Percentiles rank a stretch among this genome's conserved stretches.
phyloP scores from a whole-genome alignment of 768 basidiomycete species.

The Auricularia auricula-judae region DNA sequence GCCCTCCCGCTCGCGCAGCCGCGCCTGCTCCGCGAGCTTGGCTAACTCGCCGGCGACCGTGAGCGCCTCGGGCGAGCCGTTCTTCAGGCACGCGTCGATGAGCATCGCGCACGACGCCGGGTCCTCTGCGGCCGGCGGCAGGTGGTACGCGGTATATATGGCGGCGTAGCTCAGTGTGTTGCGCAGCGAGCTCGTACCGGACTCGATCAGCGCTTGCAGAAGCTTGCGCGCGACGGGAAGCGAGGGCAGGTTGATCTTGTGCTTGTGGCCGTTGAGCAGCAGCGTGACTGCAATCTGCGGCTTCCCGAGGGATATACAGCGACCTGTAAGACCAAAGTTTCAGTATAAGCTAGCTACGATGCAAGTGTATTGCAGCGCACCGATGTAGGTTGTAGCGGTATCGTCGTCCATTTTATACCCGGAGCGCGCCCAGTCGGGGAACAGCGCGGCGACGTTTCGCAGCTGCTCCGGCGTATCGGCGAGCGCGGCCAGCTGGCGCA shows the following conservation, averaged over 20 bases:
- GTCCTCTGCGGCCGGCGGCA: neutral
- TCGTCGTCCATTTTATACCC: neutral
- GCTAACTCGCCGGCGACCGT: neutral
- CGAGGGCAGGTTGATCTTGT: constrained; percentile 1
- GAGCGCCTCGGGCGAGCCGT: neutral
- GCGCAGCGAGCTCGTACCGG: neutral
- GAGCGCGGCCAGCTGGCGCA: neutral
- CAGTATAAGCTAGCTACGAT: neutral
- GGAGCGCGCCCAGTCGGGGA: neutral
- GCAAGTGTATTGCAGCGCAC: neutral
- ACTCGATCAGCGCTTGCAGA: neutral
- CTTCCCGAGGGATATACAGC: neutral
- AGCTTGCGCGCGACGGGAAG: neutral
- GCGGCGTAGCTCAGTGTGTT: neutral
- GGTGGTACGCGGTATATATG: neutral
- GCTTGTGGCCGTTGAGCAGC: neutral
- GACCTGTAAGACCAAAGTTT: neutral
- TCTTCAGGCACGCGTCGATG: neutral
- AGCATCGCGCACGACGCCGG: neutral
- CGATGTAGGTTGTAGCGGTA: neutral
- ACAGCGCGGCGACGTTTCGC: neutral
- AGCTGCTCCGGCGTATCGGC: neutral
- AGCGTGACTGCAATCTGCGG: neutral
- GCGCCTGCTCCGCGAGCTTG: neutral
- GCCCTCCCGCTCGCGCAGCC: neutral